Conservation (phyloP, 2,329 filamentous ascomycete genomes). For the Trichoderma aggressivum region DNA sequence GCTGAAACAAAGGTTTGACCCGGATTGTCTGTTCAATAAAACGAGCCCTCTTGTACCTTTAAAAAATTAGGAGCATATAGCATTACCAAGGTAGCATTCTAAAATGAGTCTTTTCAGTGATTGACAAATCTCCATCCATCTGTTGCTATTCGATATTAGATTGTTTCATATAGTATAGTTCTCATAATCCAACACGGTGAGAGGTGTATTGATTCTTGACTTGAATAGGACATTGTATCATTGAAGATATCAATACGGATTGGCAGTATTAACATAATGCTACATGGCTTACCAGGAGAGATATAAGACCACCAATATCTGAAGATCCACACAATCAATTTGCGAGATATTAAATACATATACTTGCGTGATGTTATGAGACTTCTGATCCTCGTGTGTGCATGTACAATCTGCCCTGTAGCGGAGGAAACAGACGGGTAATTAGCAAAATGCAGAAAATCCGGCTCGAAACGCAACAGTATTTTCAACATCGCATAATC, state of each 20-base stretch:
- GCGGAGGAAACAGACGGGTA: too few species aligned
- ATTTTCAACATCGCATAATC: too few species aligned
- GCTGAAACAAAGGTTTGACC: slow-evolving; percentile 1
- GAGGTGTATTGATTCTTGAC: not conserved
- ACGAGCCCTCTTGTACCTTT: slow-evolving; percentile 2
- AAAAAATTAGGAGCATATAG: not conserved
- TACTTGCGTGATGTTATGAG: too few species aligned
- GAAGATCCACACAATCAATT: not conserved
- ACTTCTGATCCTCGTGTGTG: too few species aligned
- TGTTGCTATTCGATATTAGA: not conserved
- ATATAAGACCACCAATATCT: not conserved
- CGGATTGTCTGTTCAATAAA: not conserved
- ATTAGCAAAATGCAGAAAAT: too few species aligned
- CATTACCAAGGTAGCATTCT: not conserved
- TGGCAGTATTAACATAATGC: not conserved
- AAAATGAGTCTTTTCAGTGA: not conserved
- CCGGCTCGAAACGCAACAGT: too few species aligned
- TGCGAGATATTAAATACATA: not conserved
- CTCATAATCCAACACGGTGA: not conserved
- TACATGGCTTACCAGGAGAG: not conserved
- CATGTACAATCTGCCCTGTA: too few species aligned
- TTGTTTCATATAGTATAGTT: not conserved
- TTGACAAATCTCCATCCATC: too few species aligned
- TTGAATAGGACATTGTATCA: not conserved
- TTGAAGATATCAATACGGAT: not conserved